A percentile compares a stretch with the other conserved stretches of the same genome.
phyloP scores from a whole-genome alignment of 805 yeast genomes.

The Wickerhamiella cacticola region DNA sequence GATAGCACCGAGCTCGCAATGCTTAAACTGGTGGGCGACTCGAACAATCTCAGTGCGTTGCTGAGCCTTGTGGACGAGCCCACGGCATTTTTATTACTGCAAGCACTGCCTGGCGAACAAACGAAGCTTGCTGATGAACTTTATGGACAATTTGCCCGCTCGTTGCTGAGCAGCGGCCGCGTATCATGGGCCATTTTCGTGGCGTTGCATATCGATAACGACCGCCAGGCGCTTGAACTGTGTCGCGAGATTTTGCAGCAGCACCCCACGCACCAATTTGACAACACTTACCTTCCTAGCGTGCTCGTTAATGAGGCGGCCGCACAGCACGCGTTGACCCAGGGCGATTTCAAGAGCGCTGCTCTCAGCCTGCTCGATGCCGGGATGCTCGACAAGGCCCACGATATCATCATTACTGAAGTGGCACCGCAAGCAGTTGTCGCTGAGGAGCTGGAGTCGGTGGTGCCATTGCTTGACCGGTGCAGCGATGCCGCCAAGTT shows the following conservation, averaged over 20 bases:
- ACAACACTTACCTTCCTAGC: conserved; percentile 28
- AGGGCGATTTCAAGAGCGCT: conserved; percentile 46
- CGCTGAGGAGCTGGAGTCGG: conserved; percentile 29
- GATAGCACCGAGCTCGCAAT: conserved; percentile 17
- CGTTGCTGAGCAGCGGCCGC: conserved; percentile 34
- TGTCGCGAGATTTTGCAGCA: conserved; percentile 12
- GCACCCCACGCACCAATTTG: conserved; percentile 25
- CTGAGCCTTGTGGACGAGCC: conserved; percentile 14
- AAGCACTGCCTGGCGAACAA: conserved; percentile 14
- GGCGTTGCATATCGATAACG: conserved; percentile 43
- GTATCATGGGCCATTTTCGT: conserved; percentile 54
- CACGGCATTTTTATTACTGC: conserved; percentile 19
- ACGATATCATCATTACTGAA: conserved; percentile 37
- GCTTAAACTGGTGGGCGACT: conserved; percentile 14
- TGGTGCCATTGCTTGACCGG: conserved; percentile 23
- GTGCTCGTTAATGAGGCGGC: conserved; percentile 41
- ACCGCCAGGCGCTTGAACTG: conserved; percentile 29
- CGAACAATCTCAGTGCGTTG: conserved; percentile 13
- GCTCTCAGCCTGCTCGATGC: conserved; percentile 53
- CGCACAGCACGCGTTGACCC: conserved; percentile 43
- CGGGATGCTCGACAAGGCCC: conserved; percentile 49
- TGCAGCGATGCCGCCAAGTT: conserved; percentile 24
- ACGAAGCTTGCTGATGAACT: conserved; percentile 12
- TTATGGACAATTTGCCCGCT: conserved; percentile 14
- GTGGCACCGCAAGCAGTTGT: conserved; percentile 69